Percentiles rank a stretch among this genome's conserved stretches.
phyloP scores from a whole-genome alignment of 78 protist species.

The Dictyostelium firmibasis region DNA sequence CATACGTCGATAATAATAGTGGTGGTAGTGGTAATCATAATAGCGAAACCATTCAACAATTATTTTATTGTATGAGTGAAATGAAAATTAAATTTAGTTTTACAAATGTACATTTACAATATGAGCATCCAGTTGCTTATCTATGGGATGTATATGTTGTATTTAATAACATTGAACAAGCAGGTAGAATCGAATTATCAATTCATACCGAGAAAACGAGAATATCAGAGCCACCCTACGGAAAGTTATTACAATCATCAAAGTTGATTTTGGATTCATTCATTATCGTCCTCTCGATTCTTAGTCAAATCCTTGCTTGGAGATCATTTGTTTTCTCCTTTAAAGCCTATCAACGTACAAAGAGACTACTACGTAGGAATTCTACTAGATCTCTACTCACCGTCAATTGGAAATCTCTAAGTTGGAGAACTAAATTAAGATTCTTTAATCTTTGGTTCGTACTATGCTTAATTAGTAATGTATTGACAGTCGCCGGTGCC shows the following conservation, averaged over 20 bases:
- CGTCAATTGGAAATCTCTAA: slow-evolving; percentile 50
- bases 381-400: slow-evolving; percentile 2
- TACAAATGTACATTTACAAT: slow-evolving; percentile 63
- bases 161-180: slow-evolving; percentile 42
- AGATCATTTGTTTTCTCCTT: slow-evolving; percentile 64
- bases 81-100: slow-evolving; percentile 22
- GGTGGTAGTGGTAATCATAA: neutral
- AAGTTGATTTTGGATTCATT: slow-evolving; percentile 54
- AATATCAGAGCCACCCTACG: slow-evolving; percentile 50
- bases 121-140: slow-evolving; percentile 65
- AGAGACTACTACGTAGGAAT: slow-evolving; percentile 15
- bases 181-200: slow-evolving; percentile 34
- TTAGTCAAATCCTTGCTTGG: slow-evolving; percentile 70
- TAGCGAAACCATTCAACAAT: neutral
- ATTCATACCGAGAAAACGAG: slow-evolving; percentile 12
- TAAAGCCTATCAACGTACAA: slow-evolving; percentile 72
- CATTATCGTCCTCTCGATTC: slow-evolving; percentile 39
- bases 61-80: slow-evolving; percentile 56
- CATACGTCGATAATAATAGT: neutral
- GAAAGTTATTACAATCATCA: slow-evolving; percentile 56
- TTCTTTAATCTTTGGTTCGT: slow-evolving; percentile 82
- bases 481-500: slow-evolving; percentile 38
- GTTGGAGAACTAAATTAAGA: slow-evolving; percentile 59
- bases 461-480: slow-evolving; percentile 35
- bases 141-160: slow-evolving; percentile 14